phyloP scores from a whole-genome alignment of 179 eudicot species.

The Carnegiea gigantea region DNA sequence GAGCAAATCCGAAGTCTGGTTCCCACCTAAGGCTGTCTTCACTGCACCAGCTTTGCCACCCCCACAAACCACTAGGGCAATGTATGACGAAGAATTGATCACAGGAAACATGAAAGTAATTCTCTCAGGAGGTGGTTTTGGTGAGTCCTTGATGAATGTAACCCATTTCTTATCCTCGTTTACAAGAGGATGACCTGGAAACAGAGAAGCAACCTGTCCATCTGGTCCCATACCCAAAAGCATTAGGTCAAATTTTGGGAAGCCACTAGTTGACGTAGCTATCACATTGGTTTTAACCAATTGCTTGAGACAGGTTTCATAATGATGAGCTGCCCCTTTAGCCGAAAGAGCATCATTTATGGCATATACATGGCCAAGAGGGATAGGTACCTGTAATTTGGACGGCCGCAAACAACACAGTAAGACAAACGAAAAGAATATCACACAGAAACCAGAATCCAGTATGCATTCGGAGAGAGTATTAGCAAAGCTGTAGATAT shows the following conservation, averaged over 20 bases:
- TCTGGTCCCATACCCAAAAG: conserved; percentile 92
- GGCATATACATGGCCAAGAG: conserved; percentile 52
- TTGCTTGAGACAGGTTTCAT: conserved; percentile 55
- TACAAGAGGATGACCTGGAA: conserved; percentile 72
- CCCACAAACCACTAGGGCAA: conserved; percentile 68
- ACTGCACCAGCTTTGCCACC: conserved; percentile 57
- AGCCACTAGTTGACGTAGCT: conserved; percentile 45
- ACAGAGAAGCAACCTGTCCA: conserved; percentile 84
- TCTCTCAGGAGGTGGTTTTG: conserved; percentile 78
- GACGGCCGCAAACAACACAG: not conserved
- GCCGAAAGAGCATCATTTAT: conserved; percentile 69
- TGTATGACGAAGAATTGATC: conserved; percentile 72
- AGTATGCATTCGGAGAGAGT: not conserved
- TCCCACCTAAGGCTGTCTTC: conserved; percentile 43
- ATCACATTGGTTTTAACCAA: conserved; percentile 47
- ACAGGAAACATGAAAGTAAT: conserved; percentile 86
- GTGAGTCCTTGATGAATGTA: conserved; percentile 73
- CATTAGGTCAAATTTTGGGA: conserved; percentile 76
- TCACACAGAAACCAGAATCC: not conserved
- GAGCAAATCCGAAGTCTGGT: conserved; percentile 35
- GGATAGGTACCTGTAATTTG: conserved; percentile 58
- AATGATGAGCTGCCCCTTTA: conserved; percentile 72
- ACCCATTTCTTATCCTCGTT: conserved; percentile 69
- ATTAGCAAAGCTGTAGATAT: not conserved
- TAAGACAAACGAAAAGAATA: not conserved